A percentile compares a stretch with the other conserved stretches of the same genome.
phyloP scores from a whole-genome alignment of 371 early-diverging fungal genomes.

The Enterospora canceri region DNA sequence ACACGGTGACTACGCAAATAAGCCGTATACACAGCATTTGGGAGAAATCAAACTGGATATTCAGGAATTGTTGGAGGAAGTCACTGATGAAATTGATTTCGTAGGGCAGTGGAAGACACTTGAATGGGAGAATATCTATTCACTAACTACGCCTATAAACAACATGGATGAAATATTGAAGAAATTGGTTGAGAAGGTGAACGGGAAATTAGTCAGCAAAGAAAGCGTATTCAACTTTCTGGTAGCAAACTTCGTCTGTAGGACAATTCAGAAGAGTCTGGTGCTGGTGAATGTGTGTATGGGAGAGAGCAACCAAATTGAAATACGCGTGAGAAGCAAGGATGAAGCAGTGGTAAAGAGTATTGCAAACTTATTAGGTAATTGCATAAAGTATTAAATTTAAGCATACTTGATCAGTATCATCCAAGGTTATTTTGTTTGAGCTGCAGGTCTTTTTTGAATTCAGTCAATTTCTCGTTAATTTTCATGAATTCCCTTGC shows the following conservation, averaged over 20 bases:
- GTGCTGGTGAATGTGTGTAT: slow-evolving; percentile 50
- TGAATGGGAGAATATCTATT: slow-evolving; percentile 57
- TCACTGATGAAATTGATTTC: slow-evolving; percentile 37
- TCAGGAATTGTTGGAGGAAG: slow-evolving; percentile 46
- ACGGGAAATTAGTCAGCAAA: slow-evolving; percentile 34
- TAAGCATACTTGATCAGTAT: too few relatives aligned
- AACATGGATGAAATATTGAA: slow-evolving; percentile 7
- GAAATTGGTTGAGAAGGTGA: slow-evolving; percentile 21
- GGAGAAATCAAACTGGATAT: slow-evolving; percentile 44
- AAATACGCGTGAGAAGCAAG: slow-evolving; percentile 46
- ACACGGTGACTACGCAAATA: slow-evolving; percentile 20
- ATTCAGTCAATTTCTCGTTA: not conserved
- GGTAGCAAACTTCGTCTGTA: slow-evolving; percentile 46
- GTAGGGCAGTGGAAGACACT: slow-evolving; percentile 46
- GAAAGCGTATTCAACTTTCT: slow-evolving; percentile 27
- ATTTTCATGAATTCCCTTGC: not conserved
- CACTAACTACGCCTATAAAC: slow-evolving; percentile 13
- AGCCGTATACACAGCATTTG: slow-evolving; percentile 35
- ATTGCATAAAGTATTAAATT: too few relatives aligned
- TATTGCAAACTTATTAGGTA: slow-evolving; percentile 36
- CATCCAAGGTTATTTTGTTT: too few relatives aligned
- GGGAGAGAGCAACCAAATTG: slow-evolving; percentile 15
- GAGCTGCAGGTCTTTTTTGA: not conserved
- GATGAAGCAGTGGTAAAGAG: slow-evolving; percentile 53
- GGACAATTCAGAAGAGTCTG: slow-evolving; percentile 40